A percentile compares a stretch with the other conserved stretches of the same genome.
Evolutionary conservation across 1,284 basidiomycete genomes (phyloP).

Genomic region (Cerioporus squamosus): DNA sequence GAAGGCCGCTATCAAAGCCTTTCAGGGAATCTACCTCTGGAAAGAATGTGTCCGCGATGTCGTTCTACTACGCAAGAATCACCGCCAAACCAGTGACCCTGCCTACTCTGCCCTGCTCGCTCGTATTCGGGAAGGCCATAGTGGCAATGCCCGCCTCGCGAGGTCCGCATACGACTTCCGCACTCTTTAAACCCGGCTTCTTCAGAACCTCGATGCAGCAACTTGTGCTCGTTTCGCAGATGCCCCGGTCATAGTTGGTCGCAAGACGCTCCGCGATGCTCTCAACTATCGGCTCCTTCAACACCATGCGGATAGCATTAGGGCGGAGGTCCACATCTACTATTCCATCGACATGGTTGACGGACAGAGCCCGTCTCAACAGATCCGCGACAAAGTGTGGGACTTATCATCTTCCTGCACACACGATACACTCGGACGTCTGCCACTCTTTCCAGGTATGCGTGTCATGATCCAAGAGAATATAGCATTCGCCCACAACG

Average conservation of each 20-base stretch:
- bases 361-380: not conserved
- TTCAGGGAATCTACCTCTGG: constrained; percentile 32
- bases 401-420: not conserved
- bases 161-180: not conserved
- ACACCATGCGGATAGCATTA: not conserved
- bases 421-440: not conserved
- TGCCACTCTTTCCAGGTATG: not conserved
- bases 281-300: not conserved
- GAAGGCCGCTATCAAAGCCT: constrained; percentile 20
- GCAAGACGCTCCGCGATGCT: not conserved
- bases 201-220: not conserved
- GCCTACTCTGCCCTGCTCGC: not conserved
- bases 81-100: not conserved
- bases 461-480: not conserved
- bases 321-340: not conserved
- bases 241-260: not conserved
- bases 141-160: not conserved
- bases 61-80: not conserved
- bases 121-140: not conserved
- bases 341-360: not conserved
- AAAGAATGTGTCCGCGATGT: not conserved
- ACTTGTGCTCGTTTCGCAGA: not conserved
- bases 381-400: not conserved
- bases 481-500: not conserved
- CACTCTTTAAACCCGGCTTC: not conserved